Conservation (phyloP, 2,329 filamentous ascomycete species). For the Talaromyces sp. region DNA sequence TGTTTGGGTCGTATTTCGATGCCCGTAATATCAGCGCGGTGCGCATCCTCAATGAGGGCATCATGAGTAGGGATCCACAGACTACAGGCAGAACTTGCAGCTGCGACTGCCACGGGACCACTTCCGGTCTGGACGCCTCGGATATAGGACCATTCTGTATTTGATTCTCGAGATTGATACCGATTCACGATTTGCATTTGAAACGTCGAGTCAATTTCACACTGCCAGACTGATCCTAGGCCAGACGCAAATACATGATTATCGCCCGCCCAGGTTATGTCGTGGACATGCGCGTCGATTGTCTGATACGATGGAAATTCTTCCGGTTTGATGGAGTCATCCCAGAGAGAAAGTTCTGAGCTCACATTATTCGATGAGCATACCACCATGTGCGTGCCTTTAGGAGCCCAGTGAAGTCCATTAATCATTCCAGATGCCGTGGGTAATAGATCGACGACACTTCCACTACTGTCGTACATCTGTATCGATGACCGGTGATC, state of each 20-base stretch:
- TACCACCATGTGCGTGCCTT: slow-evolving; percentile 39
- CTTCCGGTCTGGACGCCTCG: slow-evolving; percentile 31
- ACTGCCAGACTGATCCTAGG: slow-evolving; percentile 40
- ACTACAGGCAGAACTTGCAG: slow-evolving; percentile 36
- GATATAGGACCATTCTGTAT: slow-evolving; percentile 42
- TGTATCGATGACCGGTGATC: slow-evolving; percentile 43
- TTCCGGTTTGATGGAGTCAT: slow-evolving; percentile 37
- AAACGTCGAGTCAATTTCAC: slow-evolving; percentile 38
- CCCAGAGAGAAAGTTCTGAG: slow-evolving; percentile 45
- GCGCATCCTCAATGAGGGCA: slow-evolving; percentile 37
- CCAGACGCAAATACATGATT: slow-evolving; percentile 41
- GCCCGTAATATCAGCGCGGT: slow-evolving; percentile 43
- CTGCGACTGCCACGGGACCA: slow-evolving; percentile 38
- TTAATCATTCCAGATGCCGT: slow-evolving; percentile 45
- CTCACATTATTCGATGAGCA: slow-evolving; percentile 41
- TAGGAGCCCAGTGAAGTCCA: slow-evolving; percentile 41
- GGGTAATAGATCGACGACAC: slow-evolving; percentile 44
- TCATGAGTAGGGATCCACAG: slow-evolving; percentile 48
- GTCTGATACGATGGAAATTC: slow-evolving; percentile 36
- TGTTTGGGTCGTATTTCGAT: slow-evolving; percentile 41
- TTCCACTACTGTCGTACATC: slow-evolving; percentile 44
- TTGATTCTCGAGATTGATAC: slow-evolving; percentile 28
- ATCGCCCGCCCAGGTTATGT: slow-evolving; percentile 42
- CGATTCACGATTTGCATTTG: slow-evolving; percentile 34
- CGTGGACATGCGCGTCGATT: slow-evolving; percentile 40